Base-by-base conservation (phyloP, 2,329 filamentous ascomycete genomes). In the Fusarium robinianum region DNA sequence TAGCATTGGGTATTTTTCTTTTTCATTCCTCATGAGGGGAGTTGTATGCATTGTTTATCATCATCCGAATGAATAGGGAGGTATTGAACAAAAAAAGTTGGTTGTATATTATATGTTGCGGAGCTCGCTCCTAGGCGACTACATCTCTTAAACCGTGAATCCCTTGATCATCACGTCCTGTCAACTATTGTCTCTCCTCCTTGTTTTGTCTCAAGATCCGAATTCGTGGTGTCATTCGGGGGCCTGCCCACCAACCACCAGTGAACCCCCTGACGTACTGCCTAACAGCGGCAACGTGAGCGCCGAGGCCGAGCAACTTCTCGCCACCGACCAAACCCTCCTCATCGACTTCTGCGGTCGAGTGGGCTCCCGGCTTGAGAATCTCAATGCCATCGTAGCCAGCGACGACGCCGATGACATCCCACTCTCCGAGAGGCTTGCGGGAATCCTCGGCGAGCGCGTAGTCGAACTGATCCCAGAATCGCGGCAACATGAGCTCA, bases 381-480 rank as follows among this genome's bases (percentile, higher is more conserved):
- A 86, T 25, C 62, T 85, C 80, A 7, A 85, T 62, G 4, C 83
- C 82, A 3, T 71, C 73, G 60, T 78, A 84, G 3, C 79, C 81
- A 46, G 78, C 70, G 5, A 86, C 73, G 1, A 79, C 72, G 11
- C 73, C 79, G 4, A 84, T 60, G 3, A 75, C 69, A 37, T 80
- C 75, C 81, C 82, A 87, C 8, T 67, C 60, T 4, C 74, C 77
- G 38, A 75, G 68, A 1, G 74, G 69, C 34, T 68, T 69, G 9
- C 54, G 60, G 2, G 75, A 72, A 33, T 80, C 72, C 59, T 84
- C 81, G 35, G 76, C 71, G 4, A 87, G 71, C 4, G 77, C 72
- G 59, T 84, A 87, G 63, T 85, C 81, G 51, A 86, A 83, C 27
- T 67, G 66, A n/a, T 70, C 64, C 84, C 84, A 87, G 63, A 86